Evolutionary conservation across 176 grass and related monocot species (phyloP).

Genomic region (Cenchrus americanus): DNA sequence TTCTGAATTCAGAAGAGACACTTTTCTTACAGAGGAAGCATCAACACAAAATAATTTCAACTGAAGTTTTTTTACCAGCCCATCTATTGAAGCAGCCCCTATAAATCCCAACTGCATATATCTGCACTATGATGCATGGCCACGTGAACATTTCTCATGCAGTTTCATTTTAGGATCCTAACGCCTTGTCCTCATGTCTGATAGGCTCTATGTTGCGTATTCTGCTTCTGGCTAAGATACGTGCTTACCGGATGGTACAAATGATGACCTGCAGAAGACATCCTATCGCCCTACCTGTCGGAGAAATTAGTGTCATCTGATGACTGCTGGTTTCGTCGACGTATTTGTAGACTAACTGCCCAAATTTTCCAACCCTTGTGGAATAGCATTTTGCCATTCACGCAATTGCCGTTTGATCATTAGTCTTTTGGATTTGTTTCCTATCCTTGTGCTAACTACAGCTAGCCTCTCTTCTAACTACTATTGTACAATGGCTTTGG

Average conservation of each 20-base stretch:
- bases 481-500: slow-evolving; percentile 17
- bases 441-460: slow-evolving; percentile 26
- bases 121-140: neutral
- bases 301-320: neutral
- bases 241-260: slow-evolving; percentile 98
- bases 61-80: neutral
- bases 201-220: slow-evolving; percentile 83
- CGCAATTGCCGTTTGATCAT: neutral
- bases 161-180: slow-evolving; percentile 5
- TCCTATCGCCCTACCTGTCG: neutral
- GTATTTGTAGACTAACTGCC: slow-evolving; percentile 13
- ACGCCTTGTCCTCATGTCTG: slow-evolving; percentile 34
- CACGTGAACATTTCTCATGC: neutral
- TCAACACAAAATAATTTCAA: neutral
- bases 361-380: slow-evolving; percentile 1
- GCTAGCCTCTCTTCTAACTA: neutral
- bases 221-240: slow-evolving; percentile 91
- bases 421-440: neutral
- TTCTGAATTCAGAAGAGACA: neutral
- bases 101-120: neutral
- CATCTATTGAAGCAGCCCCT: neutral
- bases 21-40: slow-evolving; percentile 3
- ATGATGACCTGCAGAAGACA: slow-evolving; percentile 40
- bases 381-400: neutral
- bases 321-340: neutral